Evolutionary conservation across 768 basidiomycete genomes (phyloP).

Genomic region (Trametes coccinea): DNA sequence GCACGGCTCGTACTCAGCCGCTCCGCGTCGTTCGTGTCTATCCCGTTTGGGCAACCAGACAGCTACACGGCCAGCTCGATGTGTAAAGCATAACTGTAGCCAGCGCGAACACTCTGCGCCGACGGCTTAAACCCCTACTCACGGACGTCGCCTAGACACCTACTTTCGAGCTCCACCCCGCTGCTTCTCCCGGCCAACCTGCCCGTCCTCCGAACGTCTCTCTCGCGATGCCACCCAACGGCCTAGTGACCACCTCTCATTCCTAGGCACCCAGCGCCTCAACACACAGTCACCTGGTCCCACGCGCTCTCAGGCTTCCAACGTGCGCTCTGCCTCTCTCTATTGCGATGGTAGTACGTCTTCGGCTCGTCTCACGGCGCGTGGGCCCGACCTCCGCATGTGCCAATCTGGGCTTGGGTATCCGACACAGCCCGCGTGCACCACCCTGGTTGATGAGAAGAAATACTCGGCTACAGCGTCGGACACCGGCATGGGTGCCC

Average conservation of each 20-base stretch:
- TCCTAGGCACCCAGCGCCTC: not conserved
- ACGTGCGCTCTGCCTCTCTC: not conserved
- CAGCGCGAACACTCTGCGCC: too few species aligned
- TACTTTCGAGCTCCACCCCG: not conserved
- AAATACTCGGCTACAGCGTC: too few species aligned
- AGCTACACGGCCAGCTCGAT: too few species aligned
- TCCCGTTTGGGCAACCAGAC: too few species aligned
- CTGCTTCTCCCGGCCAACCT: not conserved
- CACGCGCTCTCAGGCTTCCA: not conserved
- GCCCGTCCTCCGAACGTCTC: slow-evolving; percentile 6
- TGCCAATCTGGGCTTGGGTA: slow-evolving; percentile 9
- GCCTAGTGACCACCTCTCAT: not conserved
- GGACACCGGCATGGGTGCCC: not conserved
- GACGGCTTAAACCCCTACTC: not conserved
- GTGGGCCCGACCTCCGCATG: slow-evolving; percentile 13
- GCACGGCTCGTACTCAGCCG: too few species aligned
- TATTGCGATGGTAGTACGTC: too few species aligned
- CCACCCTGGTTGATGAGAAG: too few species aligned
- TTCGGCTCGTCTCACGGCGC: not conserved
- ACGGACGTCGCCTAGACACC: slow-evolving; percentile 5
- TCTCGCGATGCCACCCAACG: not conserved
- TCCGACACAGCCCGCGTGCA: not conserved
- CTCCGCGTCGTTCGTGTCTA: too few species aligned
- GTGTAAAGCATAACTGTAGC: too few species aligned
- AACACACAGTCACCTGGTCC: not conserved